phyloP scores from a whole-genome alignment of 257 asterid genomes.

The Primulina tabacum region DNA sequence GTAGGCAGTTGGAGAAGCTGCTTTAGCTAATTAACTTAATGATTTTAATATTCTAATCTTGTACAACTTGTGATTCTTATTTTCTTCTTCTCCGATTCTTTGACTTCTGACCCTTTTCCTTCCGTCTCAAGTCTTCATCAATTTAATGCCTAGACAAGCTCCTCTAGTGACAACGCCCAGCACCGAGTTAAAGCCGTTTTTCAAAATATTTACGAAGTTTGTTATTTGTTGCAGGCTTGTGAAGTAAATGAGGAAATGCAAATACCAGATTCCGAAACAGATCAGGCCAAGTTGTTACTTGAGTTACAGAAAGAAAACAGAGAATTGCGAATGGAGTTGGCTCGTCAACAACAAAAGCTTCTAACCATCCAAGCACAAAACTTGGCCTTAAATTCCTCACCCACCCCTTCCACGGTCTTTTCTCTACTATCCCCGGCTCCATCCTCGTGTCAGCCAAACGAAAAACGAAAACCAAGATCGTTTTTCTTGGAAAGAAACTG shows the following conservation, averaged over 20 bases:
- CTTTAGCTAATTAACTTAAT: too few species aligned
- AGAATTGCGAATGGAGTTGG: conserved; percentile 51
- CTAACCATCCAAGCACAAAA: conserved; percentile 50
- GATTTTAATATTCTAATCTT: too few species aligned
- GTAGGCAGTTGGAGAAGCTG: too few species aligned
- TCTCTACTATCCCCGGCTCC: conserved; percentile 43
- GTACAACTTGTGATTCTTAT: too few species aligned
- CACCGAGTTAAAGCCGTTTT: background rate
- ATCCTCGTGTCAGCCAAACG: conserved; percentile 34
- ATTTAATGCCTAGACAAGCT: too few species aligned
- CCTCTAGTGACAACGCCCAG: background rate
- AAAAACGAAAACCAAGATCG: conserved; percentile 38
- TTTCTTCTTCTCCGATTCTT: background rate
- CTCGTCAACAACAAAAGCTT: conserved; percentile 54
- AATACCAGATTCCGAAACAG: conserved; percentile 49
- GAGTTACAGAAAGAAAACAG: conserved; percentile 66
- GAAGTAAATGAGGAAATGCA: conserved; percentile 52
- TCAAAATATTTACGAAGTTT: background rate
- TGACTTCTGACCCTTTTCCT: background rate
- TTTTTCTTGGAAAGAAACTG: conserved; percentile 46
- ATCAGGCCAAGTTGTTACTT: conserved; percentile 53
- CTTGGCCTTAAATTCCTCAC: conserved; percentile 51
- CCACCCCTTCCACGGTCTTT: conserved; percentile 41
- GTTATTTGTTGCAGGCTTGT: conserved; percentile 31
- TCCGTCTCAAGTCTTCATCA: background rate